A percentile compares a stretch with the other conserved stretches of the same genome.
phyloP scores from a whole-genome alignment of 495 filamentous ascomycete species.

The Amorphotheca resinae region DNA sequence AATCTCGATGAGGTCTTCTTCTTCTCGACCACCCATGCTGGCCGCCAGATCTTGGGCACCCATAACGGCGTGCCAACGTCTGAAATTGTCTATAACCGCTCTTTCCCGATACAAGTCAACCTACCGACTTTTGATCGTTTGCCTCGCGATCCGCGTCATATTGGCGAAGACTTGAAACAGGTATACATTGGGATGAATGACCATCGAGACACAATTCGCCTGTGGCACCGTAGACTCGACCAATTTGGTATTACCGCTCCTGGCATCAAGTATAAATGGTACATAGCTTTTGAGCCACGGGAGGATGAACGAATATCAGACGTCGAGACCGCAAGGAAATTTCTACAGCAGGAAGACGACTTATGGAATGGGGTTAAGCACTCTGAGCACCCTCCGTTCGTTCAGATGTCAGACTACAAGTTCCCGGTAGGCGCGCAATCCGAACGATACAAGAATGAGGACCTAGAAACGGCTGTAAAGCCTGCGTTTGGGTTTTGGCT shows the following conservation, averaged over 20 bases:
- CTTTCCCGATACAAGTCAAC: constrained; percentile 2
- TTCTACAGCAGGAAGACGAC: constrained; percentile 1
- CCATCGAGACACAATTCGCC: not conserved
- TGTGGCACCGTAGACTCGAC: constrained; percentile 2
- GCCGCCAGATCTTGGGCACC: constrained; percentile 3
- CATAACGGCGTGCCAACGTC: not conserved
- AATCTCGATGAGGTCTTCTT: constrained; percentile 13
- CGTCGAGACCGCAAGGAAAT: not conserved
- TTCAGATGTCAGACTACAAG: not conserved
- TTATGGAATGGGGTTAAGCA: not conserved
- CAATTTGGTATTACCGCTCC: constrained; percentile 2
- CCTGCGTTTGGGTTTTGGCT: constrained; percentile 18
- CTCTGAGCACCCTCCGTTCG: not conserved
- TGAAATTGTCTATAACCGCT: constrained; percentile 6
- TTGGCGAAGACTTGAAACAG: constrained; percentile 5
- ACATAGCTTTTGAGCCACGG: constrained; percentile 2
- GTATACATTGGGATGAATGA: constrained; percentile 1
- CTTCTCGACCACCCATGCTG: not conserved
- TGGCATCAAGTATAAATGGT: constrained; percentile 4
- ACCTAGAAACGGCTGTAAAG: not conserved
- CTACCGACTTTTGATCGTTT: constrained; percentile 8
- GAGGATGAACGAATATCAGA: constrained; percentile 1
- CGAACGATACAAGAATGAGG: not conserved
- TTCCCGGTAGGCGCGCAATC: not conserved
- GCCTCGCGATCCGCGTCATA: constrained; percentile 10